A percentile compares a stretch with the other conserved stretches of the same genome.
phyloP scores from a whole-genome alignment of 2,329 filamentous ascomycete genomes.

The Lasiodiplodia sp. region DNA sequence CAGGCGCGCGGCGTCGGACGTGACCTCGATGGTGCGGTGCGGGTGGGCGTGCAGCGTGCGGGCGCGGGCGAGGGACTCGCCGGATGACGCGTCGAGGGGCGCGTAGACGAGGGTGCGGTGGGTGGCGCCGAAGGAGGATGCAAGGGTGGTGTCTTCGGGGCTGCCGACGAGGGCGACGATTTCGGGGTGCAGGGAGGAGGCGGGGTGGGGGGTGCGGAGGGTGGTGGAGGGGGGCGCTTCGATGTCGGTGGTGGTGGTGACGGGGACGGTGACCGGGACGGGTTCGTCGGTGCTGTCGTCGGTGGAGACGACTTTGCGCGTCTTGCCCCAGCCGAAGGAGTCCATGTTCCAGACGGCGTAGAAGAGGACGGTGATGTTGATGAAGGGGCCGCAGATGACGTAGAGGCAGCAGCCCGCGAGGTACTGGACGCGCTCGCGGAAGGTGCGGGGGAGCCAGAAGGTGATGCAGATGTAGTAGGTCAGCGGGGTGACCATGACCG shows the following conservation, averaged over 20 bases:
- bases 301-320: conserved; percentile 35
- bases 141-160: neutral
- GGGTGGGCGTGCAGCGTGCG: neutral
- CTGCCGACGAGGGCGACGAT: conserved; percentile 8
- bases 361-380: conserved; percentile 53
- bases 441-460: conserved; percentile 39
- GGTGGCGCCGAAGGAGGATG: neutral
- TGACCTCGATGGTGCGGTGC: conserved; percentile 7
- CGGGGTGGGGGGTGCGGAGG: neutral
- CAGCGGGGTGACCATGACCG: conserved; percentile 41
- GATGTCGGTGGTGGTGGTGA: neutral
- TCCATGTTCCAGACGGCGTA: conserved; percentile 55
- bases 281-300: conserved; percentile 17
- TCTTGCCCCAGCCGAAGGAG: conserved; percentile 59
- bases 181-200: neutral
- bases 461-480: conserved; percentile 40
- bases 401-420: conserved; percentile 40
- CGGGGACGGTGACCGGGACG: neutral
- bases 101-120: conserved; percentile 17
- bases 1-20: neutral
- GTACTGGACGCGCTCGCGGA: conserved; percentile 39
- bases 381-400: conserved; percentile 45
- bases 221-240: neutral
- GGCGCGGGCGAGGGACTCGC: neutral
- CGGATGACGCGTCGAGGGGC: neutral